Conservation (phyloP, 23 red algal species). For the Cyanidioschyzon merolae region DNA sequence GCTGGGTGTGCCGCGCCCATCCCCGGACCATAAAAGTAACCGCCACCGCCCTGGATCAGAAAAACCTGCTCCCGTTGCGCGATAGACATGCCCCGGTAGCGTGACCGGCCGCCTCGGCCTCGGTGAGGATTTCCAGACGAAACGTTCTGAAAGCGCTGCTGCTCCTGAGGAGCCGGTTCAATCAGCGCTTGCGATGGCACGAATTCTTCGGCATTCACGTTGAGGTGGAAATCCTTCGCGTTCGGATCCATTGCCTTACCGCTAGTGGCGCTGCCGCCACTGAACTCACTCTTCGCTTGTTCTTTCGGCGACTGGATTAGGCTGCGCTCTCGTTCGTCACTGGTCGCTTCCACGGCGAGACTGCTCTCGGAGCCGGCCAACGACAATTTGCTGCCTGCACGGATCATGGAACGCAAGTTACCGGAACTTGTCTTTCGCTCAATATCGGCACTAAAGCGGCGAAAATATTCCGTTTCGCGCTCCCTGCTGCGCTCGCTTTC, state of each 20-base stretch:
- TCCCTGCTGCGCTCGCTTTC: background rate
- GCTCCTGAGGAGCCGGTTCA: background rate
- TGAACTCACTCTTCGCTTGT: background rate
- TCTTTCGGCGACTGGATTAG: background rate
- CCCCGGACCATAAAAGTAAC: background rate
- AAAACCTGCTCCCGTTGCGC: background rate
- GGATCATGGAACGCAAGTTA: background rate
- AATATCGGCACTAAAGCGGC: background rate
- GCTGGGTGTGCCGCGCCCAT: background rate
- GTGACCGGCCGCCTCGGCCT: background rate
- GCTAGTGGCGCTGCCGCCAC: background rate
- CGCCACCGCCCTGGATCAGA: background rate
- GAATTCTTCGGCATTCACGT: background rate
- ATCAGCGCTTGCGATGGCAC: background rate
- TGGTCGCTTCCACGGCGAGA: background rate
- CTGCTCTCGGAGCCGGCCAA: background rate
- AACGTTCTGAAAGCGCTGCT: background rate
- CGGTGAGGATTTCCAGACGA: background rate
- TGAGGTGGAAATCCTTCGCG: background rate
- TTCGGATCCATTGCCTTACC: constrained; percentile 1
- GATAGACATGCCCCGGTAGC: background rate
- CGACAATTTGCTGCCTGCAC: background rate
- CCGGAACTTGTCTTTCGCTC: constrained; percentile 8
- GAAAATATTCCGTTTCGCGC: background rate
- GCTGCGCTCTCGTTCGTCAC: background rate